phyloP scores from a whole-genome alignment of 441 rosid species.

The Gossypium lobatum region DNA sequence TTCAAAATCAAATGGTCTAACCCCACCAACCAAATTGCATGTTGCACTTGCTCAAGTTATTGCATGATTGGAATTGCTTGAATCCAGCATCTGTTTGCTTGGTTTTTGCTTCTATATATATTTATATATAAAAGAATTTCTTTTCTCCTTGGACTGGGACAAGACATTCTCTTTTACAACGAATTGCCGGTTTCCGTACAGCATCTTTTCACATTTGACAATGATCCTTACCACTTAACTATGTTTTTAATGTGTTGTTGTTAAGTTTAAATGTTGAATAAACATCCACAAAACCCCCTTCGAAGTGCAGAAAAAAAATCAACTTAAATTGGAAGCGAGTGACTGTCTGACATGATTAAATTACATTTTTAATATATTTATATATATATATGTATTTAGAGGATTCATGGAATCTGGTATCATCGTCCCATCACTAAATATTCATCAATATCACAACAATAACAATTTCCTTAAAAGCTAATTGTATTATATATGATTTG shows the following conservation, averaged over 20 bases:
- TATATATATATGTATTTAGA: no score
- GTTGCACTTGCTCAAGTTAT: constrained; percentile 12
- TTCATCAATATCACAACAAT: no score
- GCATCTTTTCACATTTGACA: constrained; percentile 7
- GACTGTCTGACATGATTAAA: no score
- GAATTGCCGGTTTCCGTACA: background rate
- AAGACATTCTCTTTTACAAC: background rate
- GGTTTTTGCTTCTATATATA: background rate
- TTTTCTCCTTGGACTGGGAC: background rate
- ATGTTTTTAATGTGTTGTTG: constrained; percentile 3
- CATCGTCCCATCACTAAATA: no score
- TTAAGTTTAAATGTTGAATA: background rate
- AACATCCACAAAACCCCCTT: background rate
- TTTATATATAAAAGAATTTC: background rate
- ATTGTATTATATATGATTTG: background rate
- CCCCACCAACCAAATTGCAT: background rate
- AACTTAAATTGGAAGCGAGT: no score
- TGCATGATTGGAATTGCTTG: background rate
- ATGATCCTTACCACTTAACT: background rate
- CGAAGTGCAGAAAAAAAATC: background rate
- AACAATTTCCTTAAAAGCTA: constrained; percentile 1
- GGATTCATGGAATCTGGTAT: no score
- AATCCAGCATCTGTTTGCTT: background rate
- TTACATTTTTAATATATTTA: no score
- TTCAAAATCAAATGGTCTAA: constrained; percentile 3